phyloP scores from a whole-genome alignment of 2,329 filamentous ascomycete genomes.

The Arthrocladium fulminans region DNA sequence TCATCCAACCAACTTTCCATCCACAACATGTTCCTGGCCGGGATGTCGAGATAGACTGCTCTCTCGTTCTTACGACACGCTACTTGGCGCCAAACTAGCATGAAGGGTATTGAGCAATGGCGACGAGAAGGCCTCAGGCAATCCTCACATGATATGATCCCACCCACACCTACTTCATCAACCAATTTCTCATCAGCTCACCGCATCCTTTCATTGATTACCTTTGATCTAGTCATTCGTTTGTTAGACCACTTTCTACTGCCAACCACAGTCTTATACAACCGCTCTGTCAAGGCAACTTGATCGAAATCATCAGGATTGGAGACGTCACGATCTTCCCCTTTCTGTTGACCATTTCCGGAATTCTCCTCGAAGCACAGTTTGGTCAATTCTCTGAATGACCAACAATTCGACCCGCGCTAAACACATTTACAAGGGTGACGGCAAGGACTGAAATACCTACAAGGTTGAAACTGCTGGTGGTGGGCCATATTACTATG shows the following conservation, averaged over 20 bases:
- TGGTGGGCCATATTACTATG: conserved; percentile 30
- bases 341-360: not conserved
- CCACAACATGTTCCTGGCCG: not conserved
- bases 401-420: conserved; percentile 9
- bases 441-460: conserved; percentile 28
- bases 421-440: conserved; percentile 12
- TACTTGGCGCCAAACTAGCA: not conserved
- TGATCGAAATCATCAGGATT: not conserved
- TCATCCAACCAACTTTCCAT: too few relatives aligned
- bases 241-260: not conserved
- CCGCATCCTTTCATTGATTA: not conserved
- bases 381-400: conserved; percentile 20
- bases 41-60: not conserved
- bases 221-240: conserved; percentile 1
- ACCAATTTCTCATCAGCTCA: not conserved
- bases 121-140: not conserved
- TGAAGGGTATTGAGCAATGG: not conserved
- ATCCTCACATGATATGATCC: not conserved
- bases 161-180: conserved; percentile 2
- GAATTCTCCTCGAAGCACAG: conserved; percentile 26
- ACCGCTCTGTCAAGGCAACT: not conserved
- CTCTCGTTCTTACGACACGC: not conserved
- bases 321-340: not conserved
- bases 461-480: conserved; percentile 34
- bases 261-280: not conserved